Base-by-base conservation (phyloP, 768 basidiomycete species). In the Lactarius deliciosus region DNA sequence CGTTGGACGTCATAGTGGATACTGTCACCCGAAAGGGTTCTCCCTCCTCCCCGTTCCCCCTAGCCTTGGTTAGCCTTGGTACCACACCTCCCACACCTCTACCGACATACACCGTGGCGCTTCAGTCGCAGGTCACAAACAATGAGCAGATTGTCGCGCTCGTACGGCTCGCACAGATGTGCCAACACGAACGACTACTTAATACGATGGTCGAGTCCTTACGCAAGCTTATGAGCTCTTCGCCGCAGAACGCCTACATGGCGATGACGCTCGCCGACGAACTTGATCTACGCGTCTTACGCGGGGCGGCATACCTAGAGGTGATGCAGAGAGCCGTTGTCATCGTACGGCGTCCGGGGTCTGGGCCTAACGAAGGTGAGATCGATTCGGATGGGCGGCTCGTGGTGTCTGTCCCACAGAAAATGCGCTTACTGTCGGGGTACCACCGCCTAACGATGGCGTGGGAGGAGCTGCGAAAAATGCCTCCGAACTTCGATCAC, bases 211-310 rank as follows among this genome's bases (percentile, higher is more conserved):
- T 88, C 70, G 70, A 74, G 20, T 75, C 88, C 11, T 79, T 91
- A 57, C 79, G 81, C 45, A 82, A 85, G 70, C 79, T 89, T 62
- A 89, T 90, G 86, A 76, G 77, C 47, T 77, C 76, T 36, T 89
- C 87, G 3, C 75, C 87, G 56, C 84, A 85, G 67, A 89, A 89
- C 72, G 87, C 89, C 6, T 87, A 88, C 73, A 79, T 90, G 57
- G 88, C 88, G 3, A 88, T 91, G 86, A 81, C 82, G 8, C 82
- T 91, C 28, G 85, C 87, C 3, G 89, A 91, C 71, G 89, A 91
- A 66, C 80, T 91, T 34, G 77, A 86, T 70, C 77, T 91, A 59
- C 79, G 83, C 43, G 76, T 79, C 1, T 77, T 91, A 47, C 81
- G 85, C 43, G 89, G 90, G 36, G 78, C 81, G 1, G 88, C 87